Evolutionary conservation across 2,329 filamentous ascomycete genomes (phyloP).

Genomic region (Arthrobotrys pseudoclavata): DNA sequence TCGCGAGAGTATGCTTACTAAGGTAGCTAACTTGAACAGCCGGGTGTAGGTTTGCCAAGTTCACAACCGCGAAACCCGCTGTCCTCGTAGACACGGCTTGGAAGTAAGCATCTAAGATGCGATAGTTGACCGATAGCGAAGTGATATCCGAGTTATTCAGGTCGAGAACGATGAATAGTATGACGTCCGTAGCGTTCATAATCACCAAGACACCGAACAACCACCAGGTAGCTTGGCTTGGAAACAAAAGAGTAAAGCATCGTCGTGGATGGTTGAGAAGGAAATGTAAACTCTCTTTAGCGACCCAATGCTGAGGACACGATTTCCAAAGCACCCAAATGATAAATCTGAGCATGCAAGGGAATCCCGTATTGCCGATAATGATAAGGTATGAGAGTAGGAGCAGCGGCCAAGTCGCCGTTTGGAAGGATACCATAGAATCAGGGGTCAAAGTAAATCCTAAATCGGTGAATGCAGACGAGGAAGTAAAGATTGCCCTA

Average conservation of each 20-base stretch:
- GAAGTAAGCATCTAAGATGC: conserved; percentile 88
- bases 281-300: conserved; percentile 92
- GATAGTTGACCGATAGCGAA: conserved; percentile 77
- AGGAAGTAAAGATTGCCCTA: conserved; percentile 84
- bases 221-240: conserved; percentile 93
- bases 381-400: conserved; percentile 88
- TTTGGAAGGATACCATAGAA: conserved; percentile 91
- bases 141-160: conserved; percentile 79
- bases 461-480: conserved; percentile 93
- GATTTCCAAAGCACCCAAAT: conserved; percentile 83
- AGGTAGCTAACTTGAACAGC: conserved; percentile 94
- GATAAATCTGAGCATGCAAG: conserved; percentile 90
- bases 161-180: conserved; percentile 94
- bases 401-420: conserved; percentile 80
- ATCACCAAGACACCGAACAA: conserved; percentile 86
- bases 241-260: conserved; percentile 95
- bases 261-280: conserved; percentile 93
- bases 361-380: conserved; percentile 95
- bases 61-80: conserved; percentile 87
- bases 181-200: conserved; percentile 85
- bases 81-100: conserved; percentile 91
- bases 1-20: conserved; percentile 64
- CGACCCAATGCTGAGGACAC: conserved; percentile 70
- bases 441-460: conserved; percentile 92
- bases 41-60: conserved; percentile 82